phyloP scores from a whole-genome alignment of 352 stramenopile genomes.

The Pythium rhizo-oryzae region DNA sequence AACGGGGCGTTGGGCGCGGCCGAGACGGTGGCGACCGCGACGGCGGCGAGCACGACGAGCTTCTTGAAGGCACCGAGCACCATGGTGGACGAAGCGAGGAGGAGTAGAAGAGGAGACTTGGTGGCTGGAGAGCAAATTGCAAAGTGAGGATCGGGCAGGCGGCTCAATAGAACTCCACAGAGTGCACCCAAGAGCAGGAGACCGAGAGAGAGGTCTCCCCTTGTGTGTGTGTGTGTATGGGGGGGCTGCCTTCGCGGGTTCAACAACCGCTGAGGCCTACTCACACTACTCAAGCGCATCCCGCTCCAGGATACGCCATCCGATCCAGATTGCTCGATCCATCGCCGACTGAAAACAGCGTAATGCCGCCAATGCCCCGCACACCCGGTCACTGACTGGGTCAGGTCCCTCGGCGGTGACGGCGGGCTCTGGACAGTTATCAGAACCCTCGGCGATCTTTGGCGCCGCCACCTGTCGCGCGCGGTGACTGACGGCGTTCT shows the following conservation, averaged over 20 bases:
- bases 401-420: no score
- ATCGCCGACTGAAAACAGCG: no score
- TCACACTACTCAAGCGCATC: no score
- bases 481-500: not conserved
- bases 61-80: conserved; percentile 34
- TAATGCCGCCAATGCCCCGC: no score
- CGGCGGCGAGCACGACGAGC: conserved; percentile 24
- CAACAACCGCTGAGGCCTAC: no score
- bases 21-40: conserved; percentile 13
- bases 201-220: no score
- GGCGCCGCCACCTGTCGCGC: not conserved
- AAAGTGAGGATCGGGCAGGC: conserved; percentile 8
- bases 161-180: no score
- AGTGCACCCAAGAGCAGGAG: no score
- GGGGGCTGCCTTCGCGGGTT: no score
- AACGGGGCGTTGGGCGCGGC: conserved; percentile 21
- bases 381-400: no score
- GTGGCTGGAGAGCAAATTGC: conserved; percentile 13
- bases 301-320: not conserved
- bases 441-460: not conserved
- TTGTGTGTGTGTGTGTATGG: no score
- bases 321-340: not conserved
- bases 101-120: conserved; percentile 7
- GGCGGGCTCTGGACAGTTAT: not conserved
- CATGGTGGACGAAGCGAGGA: conserved; percentile 9